Evolutionary conservation across 2,329 filamentous ascomycete species (phyloP), one percentile per base, ranked within the genome.

Genomic region (Basipetospora chlamydospora): DNA sequence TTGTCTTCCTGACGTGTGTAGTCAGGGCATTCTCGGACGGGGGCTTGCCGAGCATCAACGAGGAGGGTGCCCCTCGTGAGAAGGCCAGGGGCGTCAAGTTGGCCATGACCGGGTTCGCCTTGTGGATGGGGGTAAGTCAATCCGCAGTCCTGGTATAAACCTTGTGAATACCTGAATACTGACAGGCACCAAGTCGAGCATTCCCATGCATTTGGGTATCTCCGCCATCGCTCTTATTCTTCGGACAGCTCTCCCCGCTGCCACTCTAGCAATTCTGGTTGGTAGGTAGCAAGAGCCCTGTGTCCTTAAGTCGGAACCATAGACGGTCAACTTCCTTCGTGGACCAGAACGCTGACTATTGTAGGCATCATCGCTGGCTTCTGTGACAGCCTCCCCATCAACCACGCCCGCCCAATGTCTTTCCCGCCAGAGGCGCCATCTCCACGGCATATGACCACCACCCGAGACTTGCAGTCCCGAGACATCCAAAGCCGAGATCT

Each of bases 91-190:
- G 59, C 26, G 45, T 67, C 13, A 45, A 64, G 17, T 47, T 62
- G 1, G 50, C 61, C 13, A 52, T 65, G 16, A 46, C 56, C 31
- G 66, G 59, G 11, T 50, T 71, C 39, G 58, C 55, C n/a, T 47
- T 70, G 22, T 75, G 70, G 70, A 67, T 62, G 35, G 66, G 55
- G 45, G 67, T 72, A 47, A 50, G 67, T 64, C 17, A 1, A 12
- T n/a, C n/a, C n/a, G n/a, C 15, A n/a, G 26, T 20, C 7, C 18
- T 13, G 2, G 40, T 33, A 23, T 26, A 17, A 35, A 44, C 12
- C 28, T 6, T 18, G n/a, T 15, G 18, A 13, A 29, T 8, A 20
- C 16, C n/a, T 10, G 25, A 12, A 12, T 22, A 18, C 28, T 37
- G 4, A 37, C 28, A 10, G 12, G 7, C 41, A 22, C 20, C 8